phyloP scores from a whole-genome alignment of 805 yeast species.

The Metschnikowia dekortorum region DNA sequence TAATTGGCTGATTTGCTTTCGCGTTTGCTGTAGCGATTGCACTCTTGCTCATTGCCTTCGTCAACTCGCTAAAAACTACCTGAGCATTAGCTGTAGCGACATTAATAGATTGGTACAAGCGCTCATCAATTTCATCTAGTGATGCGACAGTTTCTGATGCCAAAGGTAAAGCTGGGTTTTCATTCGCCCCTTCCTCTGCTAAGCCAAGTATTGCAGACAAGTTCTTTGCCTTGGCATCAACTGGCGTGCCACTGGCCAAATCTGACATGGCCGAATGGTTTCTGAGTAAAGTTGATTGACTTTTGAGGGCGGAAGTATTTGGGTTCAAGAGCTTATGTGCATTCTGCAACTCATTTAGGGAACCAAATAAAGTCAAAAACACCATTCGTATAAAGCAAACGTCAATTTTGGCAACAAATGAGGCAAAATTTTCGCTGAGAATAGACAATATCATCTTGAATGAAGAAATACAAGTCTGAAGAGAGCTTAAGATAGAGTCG shows the following conservation, averaged over 20 bases:
- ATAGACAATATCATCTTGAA: constrained; percentile 50
- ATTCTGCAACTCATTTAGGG: constrained; percentile 63
- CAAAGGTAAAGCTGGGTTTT: constrained; percentile 8
- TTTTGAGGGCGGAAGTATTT: neutral
- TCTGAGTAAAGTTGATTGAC: constrained; percentile 1
- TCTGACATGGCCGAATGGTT: constrained; percentile 5
- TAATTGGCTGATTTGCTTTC: constrained; percentile 21
- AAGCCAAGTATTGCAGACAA: constrained; percentile 6
- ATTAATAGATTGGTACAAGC: constrained; percentile 59
- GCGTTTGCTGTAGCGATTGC: constrained; percentile 46
- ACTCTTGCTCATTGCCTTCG: constrained; percentile 59
- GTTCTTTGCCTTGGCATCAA: constrained; percentile 7
- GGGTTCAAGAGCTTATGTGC: constrained; percentile 48
- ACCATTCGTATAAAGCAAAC: constrained; percentile 47
- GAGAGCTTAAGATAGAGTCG: constrained; percentile 26
- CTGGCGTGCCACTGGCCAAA: neutral
- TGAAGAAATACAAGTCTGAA: constrained; percentile 36
- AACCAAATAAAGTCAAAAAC: constrained; percentile 41
- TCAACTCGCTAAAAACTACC: constrained; percentile 71
- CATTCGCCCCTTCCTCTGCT: constrained; percentile 6
- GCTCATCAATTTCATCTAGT: constrained; percentile 54
- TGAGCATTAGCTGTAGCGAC: constrained; percentile 66
- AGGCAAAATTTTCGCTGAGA: constrained; percentile 44
- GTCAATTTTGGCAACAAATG: constrained; percentile 55
- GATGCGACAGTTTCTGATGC: constrained; percentile 12